Percentiles rank a stretch among this genome's conserved stretches.
These are phyloP conservation scores for Coffea humblotiana DNA, from an alignment of 305 asterid genomes.

Conservation along the genomic window DNA sequence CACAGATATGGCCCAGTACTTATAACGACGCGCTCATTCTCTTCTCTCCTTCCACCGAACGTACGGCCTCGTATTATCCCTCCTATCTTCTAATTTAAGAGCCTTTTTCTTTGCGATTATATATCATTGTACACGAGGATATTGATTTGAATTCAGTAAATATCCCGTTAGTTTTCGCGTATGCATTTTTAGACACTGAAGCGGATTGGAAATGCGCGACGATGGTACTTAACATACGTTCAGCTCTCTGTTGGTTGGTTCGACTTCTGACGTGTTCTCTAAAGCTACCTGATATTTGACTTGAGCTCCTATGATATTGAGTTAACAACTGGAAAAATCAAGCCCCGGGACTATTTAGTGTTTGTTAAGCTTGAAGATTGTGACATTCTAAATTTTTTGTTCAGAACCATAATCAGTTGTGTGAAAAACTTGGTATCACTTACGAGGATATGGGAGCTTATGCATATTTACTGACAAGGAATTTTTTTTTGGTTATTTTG, in stretches of 20 bases:
- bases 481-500: background rate
- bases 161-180: no score
- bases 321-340: no score
- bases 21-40: conserved; percentile 62
- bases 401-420: background rate
- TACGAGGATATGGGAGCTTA: background rate
- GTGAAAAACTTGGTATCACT: background rate
- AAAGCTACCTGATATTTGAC: no score
- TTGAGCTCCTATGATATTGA: no score
- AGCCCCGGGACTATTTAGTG: background rate
- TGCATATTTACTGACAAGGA: conserved; percentile 1
- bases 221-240: no score
- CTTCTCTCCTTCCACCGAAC: conserved; percentile 66
- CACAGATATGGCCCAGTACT: conserved; percentile 68
- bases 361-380: background rate
- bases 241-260: no score
- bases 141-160: background rate
- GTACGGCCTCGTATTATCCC: conserved; percentile 32
- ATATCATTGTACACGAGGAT: background rate
- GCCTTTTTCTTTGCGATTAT: no score
- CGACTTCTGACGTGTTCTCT: no score
- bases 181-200: no score
- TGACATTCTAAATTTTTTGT: no score
- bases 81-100: background rate
- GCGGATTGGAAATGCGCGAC: no score